Conservation (phyloP, 2,329 filamentous ascomycete species). For the Fusarium sp. region DNA sequence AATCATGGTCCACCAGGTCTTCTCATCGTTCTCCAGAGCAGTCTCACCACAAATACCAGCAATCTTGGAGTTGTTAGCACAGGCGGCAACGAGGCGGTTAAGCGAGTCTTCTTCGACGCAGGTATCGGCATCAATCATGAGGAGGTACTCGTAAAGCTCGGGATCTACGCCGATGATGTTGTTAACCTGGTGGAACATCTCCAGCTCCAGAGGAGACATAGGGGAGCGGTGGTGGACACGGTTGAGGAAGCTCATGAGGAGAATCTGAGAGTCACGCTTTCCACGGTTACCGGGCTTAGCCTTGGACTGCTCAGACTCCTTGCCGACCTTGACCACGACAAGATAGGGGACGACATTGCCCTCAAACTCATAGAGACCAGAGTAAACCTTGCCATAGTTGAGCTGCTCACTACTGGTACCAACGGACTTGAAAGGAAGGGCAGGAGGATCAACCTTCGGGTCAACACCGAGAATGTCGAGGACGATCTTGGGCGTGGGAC, state of each 20-base stretch:
- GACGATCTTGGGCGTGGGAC: constrained; percentile 96
- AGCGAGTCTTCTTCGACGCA: constrained; percentile 91
- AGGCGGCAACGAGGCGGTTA: constrained; percentile 90
- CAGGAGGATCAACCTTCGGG: constrained; percentile 93
- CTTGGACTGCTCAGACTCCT: constrained; percentile 91
- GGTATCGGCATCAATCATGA: constrained; percentile 99
- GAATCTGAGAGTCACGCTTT: constrained; percentile 96
- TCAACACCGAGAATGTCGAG: constrained; percentile 97
- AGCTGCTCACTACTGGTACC: constrained; percentile 89
- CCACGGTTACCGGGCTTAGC: constrained; percentile 96
- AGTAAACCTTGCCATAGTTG: constrained; percentile 99
- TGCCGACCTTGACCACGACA: constrained; percentile 96
- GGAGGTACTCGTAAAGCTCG: constrained; percentile 93
- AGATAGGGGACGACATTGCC: constrained; percentile 97
- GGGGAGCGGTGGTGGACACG: constrained; percentile 92
- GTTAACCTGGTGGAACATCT: constrained; percentile 99
- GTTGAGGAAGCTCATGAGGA: constrained; percentile 97
- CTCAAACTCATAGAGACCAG: constrained; percentile 95
- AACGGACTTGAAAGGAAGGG: constrained; percentile 92
- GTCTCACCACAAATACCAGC: constrained; percentile 98
- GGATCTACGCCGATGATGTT: constrained; percentile 99
- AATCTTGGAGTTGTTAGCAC: constrained; percentile 93
- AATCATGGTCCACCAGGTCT: constrained; percentile 99
- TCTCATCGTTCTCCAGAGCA: constrained; percentile 92
- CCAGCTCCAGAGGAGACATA: constrained; percentile 95